phyloP scores from a whole-genome alignment of 2,329 filamentous ascomycete species.

The Trichoderma aggressivum region DNA sequence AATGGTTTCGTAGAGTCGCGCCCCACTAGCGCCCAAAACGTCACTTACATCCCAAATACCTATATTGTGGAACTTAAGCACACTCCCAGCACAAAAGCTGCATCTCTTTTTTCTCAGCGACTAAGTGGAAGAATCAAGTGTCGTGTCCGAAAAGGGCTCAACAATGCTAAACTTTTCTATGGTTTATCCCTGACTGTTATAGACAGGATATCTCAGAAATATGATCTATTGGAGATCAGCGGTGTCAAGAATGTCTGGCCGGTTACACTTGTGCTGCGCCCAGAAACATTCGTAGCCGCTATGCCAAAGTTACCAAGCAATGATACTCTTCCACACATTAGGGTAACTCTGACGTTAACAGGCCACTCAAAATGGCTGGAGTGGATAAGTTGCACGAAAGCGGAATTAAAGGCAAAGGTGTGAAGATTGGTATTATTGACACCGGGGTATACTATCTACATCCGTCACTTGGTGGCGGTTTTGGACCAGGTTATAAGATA shows the following conservation, averaged over 20 bases:
- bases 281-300: too few species aligned
- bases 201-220: background rate
- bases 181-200: background rate
- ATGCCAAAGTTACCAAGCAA: too few species aligned
- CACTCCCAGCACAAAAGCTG: background rate
- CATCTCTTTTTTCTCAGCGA: background rate
- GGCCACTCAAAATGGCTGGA: too few species aligned
- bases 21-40: background rate
- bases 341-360: too few species aligned
- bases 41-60: background rate
- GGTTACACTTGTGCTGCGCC: slow-evolving; percentile 40
- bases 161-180: background rate
- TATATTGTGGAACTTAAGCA: slow-evolving; percentile 16
- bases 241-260: slow-evolving; percentile 50
- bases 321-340: too few species aligned
- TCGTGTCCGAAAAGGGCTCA: background rate
- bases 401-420: too few species aligned
- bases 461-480: background rate
- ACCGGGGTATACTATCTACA: background rate
- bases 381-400: too few species aligned
- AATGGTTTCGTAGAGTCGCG: background rate
- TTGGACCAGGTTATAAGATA: background rate
- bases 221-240: background rate
- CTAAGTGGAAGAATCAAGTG: background rate
- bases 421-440: background rate